Conservation (phyloP, 139 green algal genomes). For the Dunaliella sp. region DNA sequence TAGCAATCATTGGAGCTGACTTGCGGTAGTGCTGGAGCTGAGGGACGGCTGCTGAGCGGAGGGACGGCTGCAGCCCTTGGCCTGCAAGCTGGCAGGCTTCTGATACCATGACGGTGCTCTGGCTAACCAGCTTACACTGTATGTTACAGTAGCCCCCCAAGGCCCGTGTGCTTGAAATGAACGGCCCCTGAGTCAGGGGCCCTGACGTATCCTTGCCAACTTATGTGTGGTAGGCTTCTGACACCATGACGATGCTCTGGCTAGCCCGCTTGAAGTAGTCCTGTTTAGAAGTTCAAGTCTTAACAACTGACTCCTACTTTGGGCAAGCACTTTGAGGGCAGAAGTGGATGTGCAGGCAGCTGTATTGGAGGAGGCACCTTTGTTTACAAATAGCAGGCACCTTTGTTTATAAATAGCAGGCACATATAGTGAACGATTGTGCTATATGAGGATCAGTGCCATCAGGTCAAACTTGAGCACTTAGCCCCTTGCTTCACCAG, state of each 20-base stretch:
- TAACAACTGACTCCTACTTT: background rate
- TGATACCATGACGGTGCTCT: background rate
- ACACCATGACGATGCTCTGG: background rate
- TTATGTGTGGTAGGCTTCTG: no score
- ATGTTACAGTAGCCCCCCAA: background rate
- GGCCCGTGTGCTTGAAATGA: no score
- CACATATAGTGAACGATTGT: no score
- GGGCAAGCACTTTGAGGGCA: no score
- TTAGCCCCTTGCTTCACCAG: no score
- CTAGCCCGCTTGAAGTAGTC: background rate
- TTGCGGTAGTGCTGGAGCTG: background rate
- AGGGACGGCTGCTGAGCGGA: background rate
- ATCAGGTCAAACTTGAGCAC: no score
- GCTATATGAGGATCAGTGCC: no score
- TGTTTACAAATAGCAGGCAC: no score
- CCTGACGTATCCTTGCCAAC: no score
- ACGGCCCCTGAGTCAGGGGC: background rate
- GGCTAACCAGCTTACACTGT: background rate
- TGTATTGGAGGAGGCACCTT: background rate
- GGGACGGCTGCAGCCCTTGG: background rate
- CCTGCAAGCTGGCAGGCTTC: background rate
- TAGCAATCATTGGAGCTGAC: background rate
- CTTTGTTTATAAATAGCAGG: no score
- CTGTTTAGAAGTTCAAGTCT: background rate
- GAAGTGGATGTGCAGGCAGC: background rate